Conservation (phyloP, 2,329 filamentous ascomycete species). For the Capronia americana region DNA sequence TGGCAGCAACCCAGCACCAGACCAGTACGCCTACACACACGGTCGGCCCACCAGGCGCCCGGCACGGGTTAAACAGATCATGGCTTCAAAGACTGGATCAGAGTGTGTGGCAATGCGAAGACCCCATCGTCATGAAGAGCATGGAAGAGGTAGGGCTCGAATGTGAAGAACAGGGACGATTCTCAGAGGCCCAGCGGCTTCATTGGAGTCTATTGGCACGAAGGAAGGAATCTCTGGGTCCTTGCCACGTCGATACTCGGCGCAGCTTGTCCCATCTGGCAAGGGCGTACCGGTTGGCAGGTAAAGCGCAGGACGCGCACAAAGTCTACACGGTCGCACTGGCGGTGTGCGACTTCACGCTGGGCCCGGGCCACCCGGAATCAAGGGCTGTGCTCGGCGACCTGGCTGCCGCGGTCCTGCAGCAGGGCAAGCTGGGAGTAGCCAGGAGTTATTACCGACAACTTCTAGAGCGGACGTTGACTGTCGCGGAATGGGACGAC, state of each 20-base stretch:
- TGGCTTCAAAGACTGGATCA: constrained; percentile 6
- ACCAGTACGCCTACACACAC: not conserved
- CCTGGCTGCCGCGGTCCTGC: not conserved
- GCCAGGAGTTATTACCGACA: not conserved
- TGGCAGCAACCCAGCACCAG: not conserved
- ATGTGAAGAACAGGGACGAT: not conserved
- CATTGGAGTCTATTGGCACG: not conserved
- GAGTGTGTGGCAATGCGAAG: not conserved
- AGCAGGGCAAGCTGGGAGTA: not conserved
- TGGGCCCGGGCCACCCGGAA: not conserved
- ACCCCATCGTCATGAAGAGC: not conserved
- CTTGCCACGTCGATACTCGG: not conserved
- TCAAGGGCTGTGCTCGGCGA: not conserved
- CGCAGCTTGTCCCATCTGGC: not conserved
- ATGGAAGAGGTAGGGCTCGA: not conserved
- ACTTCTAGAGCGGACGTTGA: not conserved
- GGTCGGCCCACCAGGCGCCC: not conserved
- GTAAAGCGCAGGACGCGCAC: not conserved
- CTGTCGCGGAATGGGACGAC: not conserved
- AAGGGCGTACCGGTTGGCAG: not conserved
- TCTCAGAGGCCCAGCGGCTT: not conserved
- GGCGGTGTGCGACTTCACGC: not conserved
- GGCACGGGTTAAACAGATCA: not conserved
- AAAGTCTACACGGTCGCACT: not conserved
- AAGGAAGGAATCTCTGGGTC: not conserved